These are phyloP conservation scores for Botrytis byssoidea DNA, from an alignment of 2,329 filamentous ascomycete species.

Conservation along the genomic window DNA sequence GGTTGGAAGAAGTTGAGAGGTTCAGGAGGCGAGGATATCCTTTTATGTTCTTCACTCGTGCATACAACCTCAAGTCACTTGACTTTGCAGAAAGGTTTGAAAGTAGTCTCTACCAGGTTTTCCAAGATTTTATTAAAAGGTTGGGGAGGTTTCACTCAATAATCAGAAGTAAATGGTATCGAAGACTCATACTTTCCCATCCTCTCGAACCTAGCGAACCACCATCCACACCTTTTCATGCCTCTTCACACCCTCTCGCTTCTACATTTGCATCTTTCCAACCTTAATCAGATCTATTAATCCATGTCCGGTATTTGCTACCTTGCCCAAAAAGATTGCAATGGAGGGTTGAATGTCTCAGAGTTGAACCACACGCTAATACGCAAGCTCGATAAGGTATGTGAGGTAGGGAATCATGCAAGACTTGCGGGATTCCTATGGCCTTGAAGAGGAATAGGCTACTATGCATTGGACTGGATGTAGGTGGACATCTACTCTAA, in stretches of 20 bases:
- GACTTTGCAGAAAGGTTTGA: constrained; percentile 5
- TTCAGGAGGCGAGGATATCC: constrained; percentile 20
- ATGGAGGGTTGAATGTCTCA: constrained; percentile 16
- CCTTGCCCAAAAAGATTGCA: constrained; percentile 7
- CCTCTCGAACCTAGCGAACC: neutral
- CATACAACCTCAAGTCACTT: constrained; percentile 21
- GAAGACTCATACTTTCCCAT: constrained; percentile 17
- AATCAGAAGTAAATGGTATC: neutral
- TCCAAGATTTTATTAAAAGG: constrained; percentile 12
- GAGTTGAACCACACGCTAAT: constrained; percentile 20
- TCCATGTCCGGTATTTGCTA: constrained; percentile 18
- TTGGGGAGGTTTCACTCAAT: constrained; percentile 16
- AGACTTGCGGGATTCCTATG: neutral
- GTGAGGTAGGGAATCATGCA: neutral
- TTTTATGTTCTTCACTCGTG: constrained; percentile 23
- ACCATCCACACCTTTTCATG: constrained; percentile 11
- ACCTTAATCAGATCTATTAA: neutral
- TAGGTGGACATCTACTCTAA: neutral
- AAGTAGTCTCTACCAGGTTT: constrained; percentile 13
- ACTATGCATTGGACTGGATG: neutral
- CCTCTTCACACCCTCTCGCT: constrained; percentile 7
- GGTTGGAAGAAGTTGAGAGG: constrained; percentile 14
- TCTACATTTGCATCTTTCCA: neutral
- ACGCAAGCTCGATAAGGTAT: constrained; percentile 8
- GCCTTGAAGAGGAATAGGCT: neutral